Evolutionary conservation across 1,284 basidiomycete genomes (phyloP).

Genomic region (Ceratobasidium sp.): DNA sequence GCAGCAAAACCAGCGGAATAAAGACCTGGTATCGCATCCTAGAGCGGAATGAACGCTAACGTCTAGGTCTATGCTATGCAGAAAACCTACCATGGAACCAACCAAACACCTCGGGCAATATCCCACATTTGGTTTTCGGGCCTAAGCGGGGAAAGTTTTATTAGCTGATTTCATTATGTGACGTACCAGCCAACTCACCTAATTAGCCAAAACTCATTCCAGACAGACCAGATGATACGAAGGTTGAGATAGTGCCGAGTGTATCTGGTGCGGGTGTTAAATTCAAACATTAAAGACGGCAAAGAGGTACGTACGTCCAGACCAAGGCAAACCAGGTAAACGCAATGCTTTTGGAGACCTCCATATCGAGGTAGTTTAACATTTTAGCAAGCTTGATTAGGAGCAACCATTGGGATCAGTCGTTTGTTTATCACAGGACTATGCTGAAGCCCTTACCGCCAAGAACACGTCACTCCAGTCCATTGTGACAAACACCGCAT

Average conservation of each 20-base stretch:
- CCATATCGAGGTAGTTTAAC: slow-evolving; percentile 84
- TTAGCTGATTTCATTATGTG: slow-evolving; percentile 3
- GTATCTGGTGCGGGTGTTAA: slow-evolving; percentile 69
- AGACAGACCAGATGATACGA: slow-evolving; percentile 88
- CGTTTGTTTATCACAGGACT: slow-evolving; percentile 42
- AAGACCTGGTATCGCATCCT: slow-evolving; percentile 88
- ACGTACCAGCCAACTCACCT: slow-evolving; percentile 68
- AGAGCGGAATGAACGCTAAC: background rate
- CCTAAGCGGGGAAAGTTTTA: background rate
- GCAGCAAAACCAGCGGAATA: slow-evolving; percentile 77
- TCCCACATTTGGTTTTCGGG: slow-evolving; percentile 71
- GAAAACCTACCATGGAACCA: slow-evolving; percentile 67
- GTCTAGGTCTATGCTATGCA: background rate
- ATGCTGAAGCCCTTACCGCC: slow-evolving; percentile 67
- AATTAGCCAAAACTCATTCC: slow-evolving; percentile 81
- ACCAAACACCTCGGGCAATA: slow-evolving; percentile 75
- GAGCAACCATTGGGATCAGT: slow-evolving; percentile 24
- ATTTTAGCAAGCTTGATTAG: slow-evolving; percentile 79
- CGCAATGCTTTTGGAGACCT: slow-evolving; percentile 71
- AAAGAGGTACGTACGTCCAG: slow-evolving; percentile 79
- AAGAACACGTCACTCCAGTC: slow-evolving; percentile 93
- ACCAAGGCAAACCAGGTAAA: slow-evolving; percentile 79
- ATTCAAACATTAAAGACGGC: background rate
- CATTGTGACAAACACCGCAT: slow-evolving; percentile 94
- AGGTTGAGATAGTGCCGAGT: slow-evolving; percentile 96